These are phyloP conservation scores for Alternaria conjuncta DNA, from an alignment of 2,329 filamentous ascomycete species.

Conservation along the genomic window DNA sequence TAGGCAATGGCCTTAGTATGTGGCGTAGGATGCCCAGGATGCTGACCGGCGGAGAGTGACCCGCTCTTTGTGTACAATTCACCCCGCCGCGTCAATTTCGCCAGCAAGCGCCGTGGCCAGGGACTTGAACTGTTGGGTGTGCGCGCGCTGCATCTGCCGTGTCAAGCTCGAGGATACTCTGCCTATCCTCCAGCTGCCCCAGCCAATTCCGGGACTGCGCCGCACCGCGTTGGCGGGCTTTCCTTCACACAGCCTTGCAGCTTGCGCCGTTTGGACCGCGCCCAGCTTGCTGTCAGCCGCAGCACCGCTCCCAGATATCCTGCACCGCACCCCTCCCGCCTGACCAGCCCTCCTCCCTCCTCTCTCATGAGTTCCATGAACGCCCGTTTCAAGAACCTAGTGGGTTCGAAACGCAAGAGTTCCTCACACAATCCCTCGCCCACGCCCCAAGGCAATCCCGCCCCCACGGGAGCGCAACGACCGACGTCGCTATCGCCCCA, in stretches of 20 bases:
- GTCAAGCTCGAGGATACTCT: neutral
- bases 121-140: neutral
- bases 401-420: slow-evolving; percentile 78
- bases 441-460: slow-evolving; percentile 40
- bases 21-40: neutral
- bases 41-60: slow-evolving; percentile 17
- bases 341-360: slow-evolving; percentile 25
- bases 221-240: slow-evolving; percentile 19
- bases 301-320: slow-evolving; percentile 31
- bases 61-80: slow-evolving; percentile 10
- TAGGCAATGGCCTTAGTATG: neutral
- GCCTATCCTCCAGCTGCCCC: neutral
- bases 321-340: slow-evolving; percentile 33
- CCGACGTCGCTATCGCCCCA: slow-evolving; percentile 50
- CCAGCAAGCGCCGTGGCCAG: slow-evolving; percentile 7
- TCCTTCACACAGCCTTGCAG: slow-evolving; percentile 26
- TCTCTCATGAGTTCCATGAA: slow-evolving; percentile 77
- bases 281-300: slow-evolving; percentile 41
- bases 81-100: slow-evolving; percentile 18
- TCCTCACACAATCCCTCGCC: slow-evolving; percentile 61
- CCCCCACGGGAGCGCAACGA: slow-evolving; percentile 47
- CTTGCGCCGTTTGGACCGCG: slow-evolving; percentile 17
- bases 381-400: slow-evolving; percentile 78
- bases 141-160: slow-evolving; percentile 3
- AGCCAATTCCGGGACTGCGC: slow-evolving; percentile 17